Conservation (phyloP, 2,329 filamentous ascomycete genomes). For the Xylariaceae sp. region DNA sequence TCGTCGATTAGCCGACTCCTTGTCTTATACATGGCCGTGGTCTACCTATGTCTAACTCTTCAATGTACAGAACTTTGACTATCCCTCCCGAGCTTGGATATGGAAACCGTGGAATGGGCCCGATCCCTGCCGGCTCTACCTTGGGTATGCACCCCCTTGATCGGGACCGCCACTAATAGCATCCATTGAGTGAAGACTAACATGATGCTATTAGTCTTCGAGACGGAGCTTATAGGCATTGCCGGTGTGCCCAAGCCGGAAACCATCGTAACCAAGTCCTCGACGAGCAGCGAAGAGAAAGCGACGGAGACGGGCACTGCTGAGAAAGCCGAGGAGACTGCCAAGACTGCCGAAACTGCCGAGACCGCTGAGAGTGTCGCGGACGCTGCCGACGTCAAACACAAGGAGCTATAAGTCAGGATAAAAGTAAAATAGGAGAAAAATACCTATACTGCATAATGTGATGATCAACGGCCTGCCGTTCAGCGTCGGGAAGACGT, state of each 20-base stretch:
- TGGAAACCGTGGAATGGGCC: conserved; percentile 67
- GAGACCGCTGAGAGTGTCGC: conserved; percentile 50
- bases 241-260: conserved; percentile 58
- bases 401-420: conserved; percentile 51
- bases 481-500: too few relatives aligned
- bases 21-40: background rate
- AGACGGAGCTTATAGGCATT: conserved; percentile 85
- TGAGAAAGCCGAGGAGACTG: conserved; percentile 42
- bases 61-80: conserved; percentile 59
- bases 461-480: background rate
- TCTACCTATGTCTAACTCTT: conserved; percentile 14
- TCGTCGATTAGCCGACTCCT: background rate
- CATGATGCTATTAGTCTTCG: conserved; percentile 61
- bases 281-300: conserved; percentile 26
- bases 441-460: background rate
- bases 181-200: conserved; percentile 4
- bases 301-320: conserved; percentile 32
- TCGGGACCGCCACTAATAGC: background rate
- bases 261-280: conserved; percentile 39
- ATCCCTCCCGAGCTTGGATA: conserved; percentile 87
- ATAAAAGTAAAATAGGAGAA: background rate
- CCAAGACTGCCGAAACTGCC: conserved; percentile 45
- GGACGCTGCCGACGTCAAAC: conserved; percentile 49
- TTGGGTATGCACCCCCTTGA: conserved; percentile 49
- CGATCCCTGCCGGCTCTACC: conserved; percentile 76